Percentiles rank a stretch among this genome's conserved stretches.
Conservation (phyloP, 2,329 filamentous ascomycete genomes). For the Scedosporium dehoogii region DNA sequence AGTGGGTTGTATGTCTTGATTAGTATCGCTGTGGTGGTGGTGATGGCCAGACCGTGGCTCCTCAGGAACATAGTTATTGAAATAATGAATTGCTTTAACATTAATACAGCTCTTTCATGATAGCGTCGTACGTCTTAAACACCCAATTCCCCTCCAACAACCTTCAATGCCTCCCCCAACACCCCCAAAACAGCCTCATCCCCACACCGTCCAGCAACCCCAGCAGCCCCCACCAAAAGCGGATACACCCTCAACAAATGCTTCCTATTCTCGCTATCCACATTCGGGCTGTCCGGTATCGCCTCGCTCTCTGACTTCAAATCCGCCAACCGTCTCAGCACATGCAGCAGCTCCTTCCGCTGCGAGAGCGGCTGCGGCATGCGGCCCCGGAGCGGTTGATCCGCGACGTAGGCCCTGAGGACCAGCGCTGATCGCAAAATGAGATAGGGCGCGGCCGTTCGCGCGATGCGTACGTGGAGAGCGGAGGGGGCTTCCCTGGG, state of each 20-base stretch:
- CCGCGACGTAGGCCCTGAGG: constrained; percentile 76
- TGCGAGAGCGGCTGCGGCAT: constrained; percentile 84
- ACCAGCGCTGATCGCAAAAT: constrained; percentile 73
- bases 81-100: too few species aligned
- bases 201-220: constrained; percentile 43
- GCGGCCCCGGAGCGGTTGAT: constrained; percentile 78
- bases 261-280: constrained; percentile 52
- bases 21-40: too few species aligned
- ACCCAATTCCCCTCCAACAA: constrained; percentile 50
- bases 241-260: constrained; percentile 78
- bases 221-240: constrained; percentile 55
- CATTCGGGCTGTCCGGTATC: constrained; percentile 44
- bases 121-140: neutral
- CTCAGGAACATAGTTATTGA: too few species aligned
- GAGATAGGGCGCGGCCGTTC: constrained; percentile 68
- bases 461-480: constrained; percentile 53
- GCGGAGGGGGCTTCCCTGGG: constrained; percentile 14
- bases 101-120: too few species aligned
- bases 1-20: too few species aligned
- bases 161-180: constrained; percentile 50
- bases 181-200: constrained; percentile 51
- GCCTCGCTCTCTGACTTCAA: constrained; percentile 61
- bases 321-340: constrained; percentile 55
- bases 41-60: too few species aligned
- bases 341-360: constrained; percentile 64